Percentiles rank a stretch among this genome's conserved stretches.
Conservation (phyloP, 805 yeast genomes). For the Blastobotrys peoriensis region DNA sequence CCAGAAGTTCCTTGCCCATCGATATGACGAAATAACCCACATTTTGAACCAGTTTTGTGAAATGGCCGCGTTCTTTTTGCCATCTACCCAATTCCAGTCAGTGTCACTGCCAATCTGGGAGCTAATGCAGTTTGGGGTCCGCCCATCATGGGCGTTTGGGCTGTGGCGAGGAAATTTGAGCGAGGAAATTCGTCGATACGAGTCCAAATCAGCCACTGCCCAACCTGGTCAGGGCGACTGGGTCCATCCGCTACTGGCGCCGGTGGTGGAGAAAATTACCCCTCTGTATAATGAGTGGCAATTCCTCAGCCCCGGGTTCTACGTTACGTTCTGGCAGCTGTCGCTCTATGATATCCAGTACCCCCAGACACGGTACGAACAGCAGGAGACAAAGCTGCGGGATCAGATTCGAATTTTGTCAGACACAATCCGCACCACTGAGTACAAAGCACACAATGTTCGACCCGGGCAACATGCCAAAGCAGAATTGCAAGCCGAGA, state of each 20-base stretch:
- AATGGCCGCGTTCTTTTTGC: conserved; percentile 47
- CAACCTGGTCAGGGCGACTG: conserved; percentile 34
- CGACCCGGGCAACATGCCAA: conserved; percentile 1
- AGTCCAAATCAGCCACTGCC: conserved; percentile 11
- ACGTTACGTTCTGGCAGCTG: conserved; percentile 64
- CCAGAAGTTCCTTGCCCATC: conserved; percentile 64
- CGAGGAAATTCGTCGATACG: conserved; percentile 27
- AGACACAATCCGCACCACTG: conserved; percentile 36
- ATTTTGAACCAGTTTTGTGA: conserved; percentile 63
- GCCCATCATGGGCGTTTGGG: conserved; percentile 61
- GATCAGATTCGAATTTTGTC: conserved; percentile 23
- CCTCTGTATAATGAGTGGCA: conserved; percentile 23
- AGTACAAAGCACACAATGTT: conserved; percentile 52
- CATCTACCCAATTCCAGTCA: conserved; percentile 19
- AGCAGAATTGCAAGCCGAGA: conserved; percentile 3
- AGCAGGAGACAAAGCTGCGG: conserved; percentile 38
- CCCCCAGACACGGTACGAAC: conserved; percentile 44
- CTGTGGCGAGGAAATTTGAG: conserved; percentile 53
- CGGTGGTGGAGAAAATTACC: conserved; percentile 27
- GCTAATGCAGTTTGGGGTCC: conserved; percentile 25
- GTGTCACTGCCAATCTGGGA: conserved; percentile 16
- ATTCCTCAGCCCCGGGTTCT: conserved; percentile 37
- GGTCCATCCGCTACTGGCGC: conserved; percentile 36
- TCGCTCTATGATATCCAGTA: conserved; percentile 65
- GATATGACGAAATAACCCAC: conserved; percentile 64